Evolutionary conservation across 1,139 yeast genomes (phyloP), one percentile per base, ranked within the genome.

Genomic region (Kazachstania sp.): DNA sequence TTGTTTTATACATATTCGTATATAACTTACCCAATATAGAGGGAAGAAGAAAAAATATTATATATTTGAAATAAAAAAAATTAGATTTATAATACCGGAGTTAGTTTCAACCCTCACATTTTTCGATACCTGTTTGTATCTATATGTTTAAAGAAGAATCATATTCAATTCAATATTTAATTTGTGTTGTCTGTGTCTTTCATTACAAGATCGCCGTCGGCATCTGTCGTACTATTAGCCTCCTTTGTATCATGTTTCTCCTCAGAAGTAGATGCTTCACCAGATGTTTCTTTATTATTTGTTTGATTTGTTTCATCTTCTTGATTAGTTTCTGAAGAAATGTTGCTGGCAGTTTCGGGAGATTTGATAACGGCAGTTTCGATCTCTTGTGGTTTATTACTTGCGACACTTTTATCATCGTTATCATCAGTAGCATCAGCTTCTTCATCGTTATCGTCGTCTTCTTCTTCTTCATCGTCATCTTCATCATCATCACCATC

Each of bases 391-490:
- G 31, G 16, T 3, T 15, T n/a, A 2, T 6, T 6, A 15, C 16
- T 4, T 19, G 19, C 15, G 12, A 11, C 19, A 16, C 16, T 28
- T 18, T 4, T 15, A 11, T 30, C 37, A 4, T 31, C 37, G 20
- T 13, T 23, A 3, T 41, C 38, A 15, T n/a, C 35, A n/a, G 13
- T 35, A 36, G 19, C 29, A 8, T 15, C 16, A 18, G 37, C 9
- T 4, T 36, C 38, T n/a, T 41, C 48, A 11, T 37, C n/a, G n/a
- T n/a, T n/a, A n/a, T n/a, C 46, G 3, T 38, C 47, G 11, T 46
- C 53, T 12, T 49, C 49, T 8, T 46, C 29, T 1, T 37, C 36
- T 1, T 41, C 42, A 23, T 36, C 37, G 15, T 37, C 45, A 36
- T 57, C 47, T 15, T 41, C 47, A 7, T 32, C 35, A 2, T 45